A percentile compares a stretch with the other conserved stretches of the same genome.
Evolutionary conservation across 768 basidiomycete species (phyloP).

Genomic region (Boletus sp.): DNA sequence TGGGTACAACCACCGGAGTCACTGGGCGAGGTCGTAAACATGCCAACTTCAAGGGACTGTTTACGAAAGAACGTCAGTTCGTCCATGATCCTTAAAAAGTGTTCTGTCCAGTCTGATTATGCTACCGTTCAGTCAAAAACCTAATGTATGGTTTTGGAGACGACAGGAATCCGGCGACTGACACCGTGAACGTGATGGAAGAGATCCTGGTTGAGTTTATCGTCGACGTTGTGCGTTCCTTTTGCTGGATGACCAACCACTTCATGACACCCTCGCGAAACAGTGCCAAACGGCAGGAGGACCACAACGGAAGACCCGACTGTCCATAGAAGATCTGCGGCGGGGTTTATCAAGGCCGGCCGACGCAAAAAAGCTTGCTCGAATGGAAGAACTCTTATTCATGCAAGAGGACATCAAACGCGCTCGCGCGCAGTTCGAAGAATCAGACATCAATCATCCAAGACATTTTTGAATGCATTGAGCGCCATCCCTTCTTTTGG

Average conservation of each 20-base stretch:
- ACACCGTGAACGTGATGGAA: slow-evolving; percentile 90
- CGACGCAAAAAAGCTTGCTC: slow-evolving; percentile 89
- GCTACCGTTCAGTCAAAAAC: slow-evolving; percentile 57
- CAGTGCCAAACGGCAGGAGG: slow-evolving; percentile 77
- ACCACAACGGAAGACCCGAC: slow-evolving; percentile 65
- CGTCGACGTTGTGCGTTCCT: slow-evolving; percentile 73
- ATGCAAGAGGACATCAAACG: slow-evolving; percentile 95
- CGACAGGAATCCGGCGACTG: slow-evolving; percentile 81
- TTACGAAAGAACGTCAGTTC: slow-evolving; percentile 75
- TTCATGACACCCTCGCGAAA: slow-evolving; percentile 8
- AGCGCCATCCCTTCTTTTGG: background rate
- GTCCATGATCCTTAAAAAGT: background rate
- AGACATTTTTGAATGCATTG: slow-evolving; percentile 40
- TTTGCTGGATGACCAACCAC: slow-evolving; percentile 3
- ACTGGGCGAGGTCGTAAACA: slow-evolving; percentile 58
- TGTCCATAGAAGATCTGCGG: slow-evolving; percentile 84
- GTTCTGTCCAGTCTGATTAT: slow-evolving; percentile 12
- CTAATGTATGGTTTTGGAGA: slow-evolving; percentile 96
- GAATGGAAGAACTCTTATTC: slow-evolving; percentile 89
- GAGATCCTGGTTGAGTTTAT: slow-evolving; percentile 92
- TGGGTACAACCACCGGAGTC: slow-evolving; percentile 38
- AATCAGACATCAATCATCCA: slow-evolving; percentile 47
- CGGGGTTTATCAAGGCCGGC: slow-evolving; percentile 77
- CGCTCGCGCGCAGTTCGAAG: slow-evolving; percentile 76
- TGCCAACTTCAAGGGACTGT: slow-evolving; percentile 70